phyloP scores from a whole-genome alignment of 2,329 filamentous ascomycete genomes.

The Akanthomyces lecanii region DNA sequence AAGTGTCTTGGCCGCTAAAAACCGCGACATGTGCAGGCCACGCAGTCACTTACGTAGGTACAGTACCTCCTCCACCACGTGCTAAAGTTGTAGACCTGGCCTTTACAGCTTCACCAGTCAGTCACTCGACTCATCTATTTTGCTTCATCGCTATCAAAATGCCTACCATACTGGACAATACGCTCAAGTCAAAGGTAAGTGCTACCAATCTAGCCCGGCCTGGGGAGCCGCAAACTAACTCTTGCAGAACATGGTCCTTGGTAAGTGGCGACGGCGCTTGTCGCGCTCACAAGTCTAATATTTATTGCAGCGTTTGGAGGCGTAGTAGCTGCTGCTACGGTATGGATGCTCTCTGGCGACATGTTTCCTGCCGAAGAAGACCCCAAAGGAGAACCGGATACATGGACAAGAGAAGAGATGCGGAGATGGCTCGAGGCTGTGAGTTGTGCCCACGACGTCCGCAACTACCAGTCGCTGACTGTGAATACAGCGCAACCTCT shows the following conservation, averaged over 20 bases:
- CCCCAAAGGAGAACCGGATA: constrained; percentile 66
- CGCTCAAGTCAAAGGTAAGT: constrained; percentile 64
- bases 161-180: constrained; percentile 66
- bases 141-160: constrained; percentile 39
- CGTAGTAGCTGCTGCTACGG: constrained; percentile 74
- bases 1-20: no score
- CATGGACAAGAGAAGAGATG: constrained; percentile 78
- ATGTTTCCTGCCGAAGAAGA: constrained; percentile 73
- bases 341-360: constrained; percentile 80
- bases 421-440: constrained; percentile 77
- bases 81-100: neutral
- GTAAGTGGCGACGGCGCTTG: constrained; percentile 39
- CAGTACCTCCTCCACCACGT: neutral
- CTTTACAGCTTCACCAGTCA: neutral
- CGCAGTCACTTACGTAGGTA: constrained; percentile 1
- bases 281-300: constrained; percentile 22
- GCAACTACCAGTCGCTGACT: neutral
- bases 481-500: constrained; percentile 40
- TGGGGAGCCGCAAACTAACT: neutral
- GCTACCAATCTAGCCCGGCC: no score
- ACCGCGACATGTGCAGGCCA: neutral
- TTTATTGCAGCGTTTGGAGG: constrained; percentile 67
- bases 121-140: neutral
- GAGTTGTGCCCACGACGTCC: constrained; percentile 35
- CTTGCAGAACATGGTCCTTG: constrained; percentile 62